Evolutionary conservation across 352 stramenopile genomes (phyloP).

Genomic region (Phytophthora citricola): DNA sequence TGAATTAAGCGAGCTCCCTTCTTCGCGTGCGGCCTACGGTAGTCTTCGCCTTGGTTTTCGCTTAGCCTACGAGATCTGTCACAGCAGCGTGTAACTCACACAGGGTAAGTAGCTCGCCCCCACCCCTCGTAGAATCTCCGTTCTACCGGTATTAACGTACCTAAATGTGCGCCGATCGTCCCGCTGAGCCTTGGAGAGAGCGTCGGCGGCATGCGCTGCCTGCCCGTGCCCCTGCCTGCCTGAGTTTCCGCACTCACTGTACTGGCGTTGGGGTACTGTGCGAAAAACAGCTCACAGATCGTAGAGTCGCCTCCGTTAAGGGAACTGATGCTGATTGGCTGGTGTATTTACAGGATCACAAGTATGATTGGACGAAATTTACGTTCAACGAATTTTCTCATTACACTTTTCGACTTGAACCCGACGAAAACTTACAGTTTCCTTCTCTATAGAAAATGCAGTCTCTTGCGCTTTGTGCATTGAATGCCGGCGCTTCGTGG

Average conservation of each 20-base stretch:
- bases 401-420: conserved; percentile 21
- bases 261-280: conserved; percentile 30
- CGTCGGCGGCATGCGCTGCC: conserved; percentile 41
- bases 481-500: not conserved
- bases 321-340: not conserved
- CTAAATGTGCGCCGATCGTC: conserved; percentile 19
- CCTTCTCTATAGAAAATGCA: conserved; percentile 8
- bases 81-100: conserved; percentile 25
- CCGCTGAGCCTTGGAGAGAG: conserved; percentile 16
- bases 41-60: no score
- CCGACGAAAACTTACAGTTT: conserved; percentile 19
- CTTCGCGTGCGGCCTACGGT: not conserved
- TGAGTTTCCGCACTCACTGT: conserved; percentile 39
- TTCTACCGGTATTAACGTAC: conserved; percentile 13
- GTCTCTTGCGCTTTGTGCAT: not conserved
- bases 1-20: not conserved
- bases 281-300: conserved; percentile 47
- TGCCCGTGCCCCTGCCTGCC: conserved; percentile 13
- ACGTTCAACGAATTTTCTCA: conserved; percentile 9
- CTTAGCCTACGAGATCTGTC: conserved; percentile 37
- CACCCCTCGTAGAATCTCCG: conserved; percentile 1
- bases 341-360: not conserved
- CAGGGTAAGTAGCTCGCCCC: conserved; percentile 8
- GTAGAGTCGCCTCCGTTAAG: conserved; percentile 36
- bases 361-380: conserved; percentile 37